Conservation (phyloP, 2,329 filamentous ascomycete species). For the Pyricularia sp. region DNA sequence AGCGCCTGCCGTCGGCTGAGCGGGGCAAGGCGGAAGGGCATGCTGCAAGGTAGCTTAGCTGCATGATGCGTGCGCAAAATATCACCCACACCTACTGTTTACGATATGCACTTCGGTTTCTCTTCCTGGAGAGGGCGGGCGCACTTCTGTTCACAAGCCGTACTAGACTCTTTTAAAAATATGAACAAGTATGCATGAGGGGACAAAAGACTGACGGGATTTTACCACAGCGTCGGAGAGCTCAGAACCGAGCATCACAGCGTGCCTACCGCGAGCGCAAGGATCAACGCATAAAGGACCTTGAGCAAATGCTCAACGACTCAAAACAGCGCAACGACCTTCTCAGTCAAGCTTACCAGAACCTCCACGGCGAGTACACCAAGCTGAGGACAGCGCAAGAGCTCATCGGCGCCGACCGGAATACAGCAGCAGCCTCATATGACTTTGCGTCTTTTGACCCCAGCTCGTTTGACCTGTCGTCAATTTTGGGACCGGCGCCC, state of each 20-base stretch:
- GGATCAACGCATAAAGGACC: constrained; percentile 55
- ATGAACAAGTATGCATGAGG: background rate
- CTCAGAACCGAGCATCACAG: constrained; percentile 52
- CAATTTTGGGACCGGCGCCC: background rate
- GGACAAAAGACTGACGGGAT: background rate
- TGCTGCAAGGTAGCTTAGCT: background rate
- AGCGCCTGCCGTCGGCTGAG: background rate
- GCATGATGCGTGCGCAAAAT: background rate
- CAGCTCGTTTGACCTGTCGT: background rate
- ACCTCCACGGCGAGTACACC: constrained; percentile 35
- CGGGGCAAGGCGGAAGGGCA: background rate
- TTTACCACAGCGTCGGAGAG: constrained; percentile 38
- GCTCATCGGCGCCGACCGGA: background rate
- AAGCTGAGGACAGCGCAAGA: constrained; percentile 17
- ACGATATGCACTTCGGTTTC: background rate
- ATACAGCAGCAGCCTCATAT: background rate
- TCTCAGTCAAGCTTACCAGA: constrained; percentile 42
- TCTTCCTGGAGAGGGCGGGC: background rate
- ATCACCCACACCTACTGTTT: background rate
- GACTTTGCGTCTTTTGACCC: background rate
- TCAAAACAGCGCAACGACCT: constrained; percentile 45
- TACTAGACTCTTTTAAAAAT: background rate
- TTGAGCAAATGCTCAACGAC: constrained; percentile 46
- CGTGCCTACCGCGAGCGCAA: constrained; percentile 53
- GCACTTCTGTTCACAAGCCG: constrained; percentile 2